Evolutionary conservation across 2,329 filamentous ascomycete species (phyloP).

Genomic region (Trichophyton verrucosum): DNA sequence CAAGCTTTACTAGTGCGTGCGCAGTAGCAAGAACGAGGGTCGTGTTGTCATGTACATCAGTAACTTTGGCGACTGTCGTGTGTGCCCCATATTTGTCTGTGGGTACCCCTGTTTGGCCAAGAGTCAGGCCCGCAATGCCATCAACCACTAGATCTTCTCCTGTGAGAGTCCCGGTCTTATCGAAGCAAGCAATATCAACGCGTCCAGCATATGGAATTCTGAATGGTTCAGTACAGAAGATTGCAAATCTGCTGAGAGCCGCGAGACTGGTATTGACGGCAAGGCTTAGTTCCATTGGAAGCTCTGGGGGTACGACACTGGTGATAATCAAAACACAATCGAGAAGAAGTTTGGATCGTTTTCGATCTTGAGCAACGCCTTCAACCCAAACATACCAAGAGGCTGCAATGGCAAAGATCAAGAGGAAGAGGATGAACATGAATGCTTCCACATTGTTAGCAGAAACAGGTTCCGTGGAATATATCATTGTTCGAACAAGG

Average conservation of each 20-base stretch:
- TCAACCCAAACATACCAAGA: conserved; percentile 99
- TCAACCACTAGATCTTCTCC: conserved; percentile 95
- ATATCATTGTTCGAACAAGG: conserved; percentile 97
- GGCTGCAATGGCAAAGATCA: conserved; percentile 90
- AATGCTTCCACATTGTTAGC: conserved; percentile 93
- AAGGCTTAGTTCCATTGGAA: conserved; percentile 94
- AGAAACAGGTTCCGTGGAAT: conserved; percentile 96
- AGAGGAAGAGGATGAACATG: conserved; percentile 93
- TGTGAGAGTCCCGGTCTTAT: conserved; percentile 94
- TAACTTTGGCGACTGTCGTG: conserved; percentile 60
- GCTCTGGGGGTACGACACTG: conserved; percentile 92
- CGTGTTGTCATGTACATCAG: conserved; percentile 62
- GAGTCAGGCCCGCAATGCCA: conserved; percentile 77
- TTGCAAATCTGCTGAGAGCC: conserved; percentile 85
- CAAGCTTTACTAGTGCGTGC: conserved; percentile 87
- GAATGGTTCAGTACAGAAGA: conserved; percentile 98
- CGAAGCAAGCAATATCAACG: conserved; percentile 93
- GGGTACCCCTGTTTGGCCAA: conserved; percentile 55
- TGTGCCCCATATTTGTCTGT: conserved; percentile 72
- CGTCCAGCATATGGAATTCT: conserved; percentile 92
- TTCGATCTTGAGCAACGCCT: conserved; percentile 85
- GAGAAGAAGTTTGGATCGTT: conserved; percentile 90
- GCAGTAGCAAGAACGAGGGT: conserved; percentile 89
- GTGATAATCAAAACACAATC: conserved; percentile 97
- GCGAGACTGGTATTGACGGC: conserved; percentile 96